Base-by-base conservation (phyloP, 345 rosid genomes). In the Gossypium raimondii region DNA sequence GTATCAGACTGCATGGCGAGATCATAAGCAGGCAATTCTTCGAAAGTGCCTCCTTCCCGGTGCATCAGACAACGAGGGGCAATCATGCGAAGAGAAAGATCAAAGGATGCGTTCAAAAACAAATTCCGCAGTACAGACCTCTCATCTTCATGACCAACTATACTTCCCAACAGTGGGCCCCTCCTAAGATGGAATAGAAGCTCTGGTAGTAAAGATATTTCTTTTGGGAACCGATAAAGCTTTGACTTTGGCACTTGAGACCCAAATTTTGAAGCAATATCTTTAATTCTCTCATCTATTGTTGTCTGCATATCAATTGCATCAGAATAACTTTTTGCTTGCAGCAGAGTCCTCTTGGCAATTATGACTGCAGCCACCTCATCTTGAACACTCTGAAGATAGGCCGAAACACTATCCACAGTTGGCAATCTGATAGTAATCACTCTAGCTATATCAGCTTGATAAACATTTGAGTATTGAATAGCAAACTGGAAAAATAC, bases 81-180 rank as follows among this genome's bases (percentile, higher is more conserved):
- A 4, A 96, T 88, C 99, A 96, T 96, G 61, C 95, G 92, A 41
- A 93, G 90, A 2, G 99, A 92, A 59, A 96, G 92, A 83, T 90
- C 97, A 80, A 90, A 93, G 18, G 97, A 96, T 64, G 97, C 95
- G 70, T 90, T 92, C 50, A 96, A 84, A 87, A 93, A 93, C 86
- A 93, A 74, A 83, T 88, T 91, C 74, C 97, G 85, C 50, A 96
- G 81, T 29, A 92, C 90, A 9, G 97, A 92, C 76, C 98, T 89
- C 87, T 96, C 98, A 84, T 96, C 99, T 82, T 96, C 99, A 78
- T 92, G 97, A 68, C 99, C 98, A 73, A 96, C 83, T 79, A 96
- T 93, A 90, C 83, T 93, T 85, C 99, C 99, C 60, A 96, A 81
- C 72, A 96, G 83, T 45, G 97, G 97, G 41, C 99, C 97, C 75